phyloP scores from a whole-genome alignment of 1,139 yeast species.

The Zygosaccharomyces pseudobailii region DNA sequence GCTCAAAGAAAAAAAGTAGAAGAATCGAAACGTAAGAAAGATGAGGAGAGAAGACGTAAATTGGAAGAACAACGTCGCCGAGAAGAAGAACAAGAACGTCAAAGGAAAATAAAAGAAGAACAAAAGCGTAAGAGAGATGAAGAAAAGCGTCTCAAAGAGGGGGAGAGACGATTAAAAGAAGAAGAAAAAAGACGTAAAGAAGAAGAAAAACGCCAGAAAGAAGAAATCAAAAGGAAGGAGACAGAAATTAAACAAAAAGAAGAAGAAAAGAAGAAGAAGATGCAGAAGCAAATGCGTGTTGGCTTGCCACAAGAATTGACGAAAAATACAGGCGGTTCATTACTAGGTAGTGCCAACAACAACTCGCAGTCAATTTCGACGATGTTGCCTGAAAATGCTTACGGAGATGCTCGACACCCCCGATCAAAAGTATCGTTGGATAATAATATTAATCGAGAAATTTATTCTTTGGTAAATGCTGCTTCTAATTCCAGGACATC shows the following conservation, averaged over 20 bases:
- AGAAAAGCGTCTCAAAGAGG: conserved; percentile 41
- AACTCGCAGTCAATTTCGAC: conserved; percentile 9
- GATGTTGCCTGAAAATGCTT: background rate
- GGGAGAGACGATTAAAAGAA: conserved; percentile 41
- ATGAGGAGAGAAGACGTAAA: conserved; percentile 41
- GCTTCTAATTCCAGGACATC: conserved; percentile 22
- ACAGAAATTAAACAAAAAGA: conserved; percentile 34
- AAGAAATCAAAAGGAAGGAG: conserved; percentile 18
- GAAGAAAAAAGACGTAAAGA: conserved; percentile 41
- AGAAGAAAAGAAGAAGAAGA: conserved; percentile 27
- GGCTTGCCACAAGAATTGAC: background rate
- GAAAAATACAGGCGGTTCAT: background rate
- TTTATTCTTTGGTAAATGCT: conserved; percentile 28
- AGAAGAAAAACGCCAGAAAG: conserved; percentile 38
- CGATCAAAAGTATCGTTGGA: conserved; percentile 1
- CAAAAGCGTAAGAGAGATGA: conserved; percentile 39
- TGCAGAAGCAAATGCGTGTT: conserved; percentile 11
- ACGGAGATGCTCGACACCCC: conserved; percentile 6
- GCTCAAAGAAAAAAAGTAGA: conserved; percentile 36
- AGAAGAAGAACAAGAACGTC: conserved; percentile 38
- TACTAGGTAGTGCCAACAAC: conserved; percentile 6
- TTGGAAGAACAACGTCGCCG: conserved; percentile 41
- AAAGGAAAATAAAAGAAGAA: conserved; percentile 38
- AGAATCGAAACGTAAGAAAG: conserved; percentile 36
- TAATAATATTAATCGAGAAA: conserved; percentile 23